Evolutionary conservation across 768 basidiomycete species (phyloP), one percentile per base, ranked within the genome.

Genomic region (Myochromella boudieri): DNA sequence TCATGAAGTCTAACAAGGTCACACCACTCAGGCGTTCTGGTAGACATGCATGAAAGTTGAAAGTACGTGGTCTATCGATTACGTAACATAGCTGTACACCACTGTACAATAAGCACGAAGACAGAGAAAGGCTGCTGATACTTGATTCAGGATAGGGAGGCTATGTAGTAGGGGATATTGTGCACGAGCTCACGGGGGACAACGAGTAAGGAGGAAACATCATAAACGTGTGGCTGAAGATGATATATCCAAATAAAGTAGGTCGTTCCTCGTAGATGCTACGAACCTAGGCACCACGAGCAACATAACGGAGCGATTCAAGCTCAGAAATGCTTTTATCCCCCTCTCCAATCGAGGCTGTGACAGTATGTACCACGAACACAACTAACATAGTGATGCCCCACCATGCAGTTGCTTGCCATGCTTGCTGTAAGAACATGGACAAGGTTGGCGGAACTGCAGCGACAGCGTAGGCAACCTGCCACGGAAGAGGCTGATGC

Each of bases 321-420:
- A 86, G 62, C 32, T 72, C 68, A 1, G 68, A 64, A 15, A 86
- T 69, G 25, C 70, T 72, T 51, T 74, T 63, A 54, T 75, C 69
- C 9, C 74, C 75, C 37, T 65, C 63, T 36, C 64, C 60, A 32
- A 81, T 72, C 39, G 76, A 70, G 32, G 66, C 66, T 46, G 74
- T 68, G 22, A 75, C 70, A 1, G 65, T 69, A 41, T 81, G 75
- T 1, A 73, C 69, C 27, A 77, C 58, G 32, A 64, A 75, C 1
- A 79, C 70, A 14, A 81, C 46, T 17, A 67, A 44, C 0, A 64
- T 59, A 0, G 79, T 73, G 17, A 73, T 52, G 37, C 68, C 69
- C 77, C 80, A 82, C 81, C 81, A 83, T 15, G 60, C 55, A 6
- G 70, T 71, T 2, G 72, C 76, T 53, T 80, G 78, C 80, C 81